Base-by-base conservation (phyloP, 768 basidiomycete genomes). In the Trametopsis cervina region DNA sequence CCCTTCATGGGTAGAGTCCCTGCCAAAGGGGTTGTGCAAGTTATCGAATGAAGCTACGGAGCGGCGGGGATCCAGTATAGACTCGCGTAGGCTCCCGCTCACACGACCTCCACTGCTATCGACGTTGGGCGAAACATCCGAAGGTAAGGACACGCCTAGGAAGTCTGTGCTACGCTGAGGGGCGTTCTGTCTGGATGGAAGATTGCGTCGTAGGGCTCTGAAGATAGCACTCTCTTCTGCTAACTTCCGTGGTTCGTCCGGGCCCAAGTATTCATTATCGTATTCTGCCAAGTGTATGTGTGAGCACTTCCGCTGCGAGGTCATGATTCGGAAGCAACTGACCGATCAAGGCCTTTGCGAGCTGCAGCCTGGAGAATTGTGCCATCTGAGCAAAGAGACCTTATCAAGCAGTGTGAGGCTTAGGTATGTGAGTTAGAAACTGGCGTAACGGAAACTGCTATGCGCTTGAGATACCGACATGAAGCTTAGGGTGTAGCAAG, bases 191-290 rank as follows among this genome's bases (percentile, higher is more conserved):
- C 70, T 71, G 53, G 76, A 68, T 42, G 74, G 73, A 43, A 73
- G 69, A 43, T 75, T 63, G 40, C 72, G 78, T 25, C 85, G 80
- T 35, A 89, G 69, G 61, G 86, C 83, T n/a, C 84, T 74, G 57
- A 92, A 91, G 51, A 92, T 85, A 43, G 88, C 89, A 51, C 88
- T 90, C 51, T 91, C 86, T 38, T 89, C 78, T 3, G 89, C 89
- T 40, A 78, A 83, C 47, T 74, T 76, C 53, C 70, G 66, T 6
- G 80, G 78, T 10, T 69, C 73, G 44, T 78, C 65, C 4, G 83
- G 82, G 61, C 89, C 72, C n/a, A 74, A 69, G 27, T 76, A 72
- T 62, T 93, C 89, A 54, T 93, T 93, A 73, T 94, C 91, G 62
- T 94, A 94, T 65, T 94, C 91, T 93, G 53, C 15, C 38, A 2